Percentiles rank a stretch among this genome's conserved stretches.
Evolutionary conservation across 108 stramenopile genomes (phyloP).

Genomic region (Cyclotella baltica): DNA sequence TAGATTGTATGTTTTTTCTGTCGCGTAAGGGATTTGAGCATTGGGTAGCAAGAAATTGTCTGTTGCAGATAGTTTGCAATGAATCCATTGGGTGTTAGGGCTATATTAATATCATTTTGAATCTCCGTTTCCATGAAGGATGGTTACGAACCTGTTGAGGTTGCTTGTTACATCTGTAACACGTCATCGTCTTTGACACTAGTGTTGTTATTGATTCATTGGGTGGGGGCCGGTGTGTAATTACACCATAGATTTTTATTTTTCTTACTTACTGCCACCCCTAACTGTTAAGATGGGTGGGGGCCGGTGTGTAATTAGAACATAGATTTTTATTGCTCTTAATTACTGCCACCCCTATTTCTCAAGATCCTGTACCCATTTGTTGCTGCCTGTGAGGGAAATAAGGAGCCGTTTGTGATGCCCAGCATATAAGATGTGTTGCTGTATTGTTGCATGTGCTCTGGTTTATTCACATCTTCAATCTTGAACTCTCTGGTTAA

Average conservation of each 20-base stretch:
- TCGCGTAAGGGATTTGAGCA: conserved; percentile 5
- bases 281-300: not conserved
- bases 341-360: not conserved
- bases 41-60: conserved; percentile 2
- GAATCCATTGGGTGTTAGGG: not conserved
- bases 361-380: not conserved
- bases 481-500: not conserved
- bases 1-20: conserved; percentile 23
- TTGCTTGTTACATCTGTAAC: not conserved
- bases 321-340: not conserved
- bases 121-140: not conserved
- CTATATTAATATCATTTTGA: not conserved
- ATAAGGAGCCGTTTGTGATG: conserved; percentile 1
- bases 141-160: too few relatives aligned
- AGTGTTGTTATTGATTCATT: not conserved
- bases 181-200: not conserved
- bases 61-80: conserved; percentile 23
- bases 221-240: not conserved
- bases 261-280: not conserved
- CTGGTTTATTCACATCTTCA: not conserved
- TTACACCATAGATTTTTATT: not conserved
- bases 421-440: not conserved
- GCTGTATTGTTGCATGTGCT: not conserved
- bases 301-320: not conserved
- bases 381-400: not conserved